These are phyloP conservation scores for Amaranthus palmeri DNA, from an alignment of 148 eudicot species.

Conservation along the genomic window DNA sequence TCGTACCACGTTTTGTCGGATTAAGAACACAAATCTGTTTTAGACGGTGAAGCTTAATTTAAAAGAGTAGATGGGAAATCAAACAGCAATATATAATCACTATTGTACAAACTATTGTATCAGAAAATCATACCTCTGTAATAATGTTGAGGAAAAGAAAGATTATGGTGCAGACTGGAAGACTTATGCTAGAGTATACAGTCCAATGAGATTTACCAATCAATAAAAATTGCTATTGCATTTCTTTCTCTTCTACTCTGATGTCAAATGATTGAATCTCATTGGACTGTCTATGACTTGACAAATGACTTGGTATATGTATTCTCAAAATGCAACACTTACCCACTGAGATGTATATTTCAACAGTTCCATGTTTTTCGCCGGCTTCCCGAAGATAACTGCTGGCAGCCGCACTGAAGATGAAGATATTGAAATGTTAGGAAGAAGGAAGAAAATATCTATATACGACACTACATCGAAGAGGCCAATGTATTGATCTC, in stretches of 20 bases:
- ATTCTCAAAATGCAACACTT: slow-evolving; percentile 17
- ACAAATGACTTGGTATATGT: neutral
- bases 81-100: too few relatives aligned
- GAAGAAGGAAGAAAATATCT: neutral
- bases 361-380: slow-evolving; percentile 80
- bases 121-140: too few relatives aligned
- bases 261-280: neutral
- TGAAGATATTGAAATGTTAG: neutral
- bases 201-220: too few relatives aligned
- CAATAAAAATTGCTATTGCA: neutral
- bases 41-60: too few relatives aligned
- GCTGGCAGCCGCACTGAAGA: slow-evolving; percentile 69
- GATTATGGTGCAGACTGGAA: too few relatives aligned
- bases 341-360: slow-evolving; percentile 76
- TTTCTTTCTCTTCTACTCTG: neutral
- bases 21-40: too few relatives aligned
- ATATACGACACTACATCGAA: neutral
- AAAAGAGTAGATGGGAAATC: too few relatives aligned
- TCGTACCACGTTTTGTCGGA: too few relatives aligned
- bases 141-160: too few relatives aligned
- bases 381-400: slow-evolving; percentile 67
- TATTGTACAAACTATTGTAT: too few relatives aligned
- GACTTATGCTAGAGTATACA: too few relatives aligned
- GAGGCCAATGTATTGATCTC: neutral
- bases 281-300: too few relatives aligned